Base-by-base conservation (phyloP, 73 alveolate species). In the Uronychia setigera region DNA sequence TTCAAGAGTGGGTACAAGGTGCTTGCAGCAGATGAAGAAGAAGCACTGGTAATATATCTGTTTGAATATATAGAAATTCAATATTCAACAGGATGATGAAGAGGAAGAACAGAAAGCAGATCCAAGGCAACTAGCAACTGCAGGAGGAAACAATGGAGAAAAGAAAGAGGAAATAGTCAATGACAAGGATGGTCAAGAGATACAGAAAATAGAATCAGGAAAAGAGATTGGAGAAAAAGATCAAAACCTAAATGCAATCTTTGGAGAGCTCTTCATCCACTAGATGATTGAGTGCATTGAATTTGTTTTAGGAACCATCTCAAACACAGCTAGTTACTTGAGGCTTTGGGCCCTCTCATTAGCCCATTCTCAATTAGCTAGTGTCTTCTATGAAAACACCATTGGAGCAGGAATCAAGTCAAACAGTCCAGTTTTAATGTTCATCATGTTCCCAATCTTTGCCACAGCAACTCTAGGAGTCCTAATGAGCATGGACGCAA, bases 281-380 rank as follows among this genome's bases (percentile, higher is more conserved):
- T 94, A 97, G 94, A 82, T 96, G 76, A 97, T 97, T 31, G 99
- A 97, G 87, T 96, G 99, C 33, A 97, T 97, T 88, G 99, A 97
- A 93, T 97, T 94, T 76, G 99, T 96, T 26, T 81, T 97, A 58
- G 99, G 99, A 25, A 89, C 99, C 76, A 90, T 97, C 35, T 92
- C 98, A 78, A 97, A 97, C 85, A 97, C 99, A 46, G 99, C 99
- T 25, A 93, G 99, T n/a, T 98, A 98, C 92, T 92, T 98, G 85
- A 98, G 99, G 91, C 95, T 98, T 57, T 98, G 99, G 99, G 99
- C 99, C 29, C 94, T 98, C 81, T 90, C 98, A 29, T 93, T 98
- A 31, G 99, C 99, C 11, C 99, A 98, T 92, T 97, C 98, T 34
- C 97, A 98, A 92, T 92, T 98, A 78, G 95, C 99, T 34, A 96